Conservation (phyloP, 345 rosid genomes). For the Dovyalis caffra region DNA sequence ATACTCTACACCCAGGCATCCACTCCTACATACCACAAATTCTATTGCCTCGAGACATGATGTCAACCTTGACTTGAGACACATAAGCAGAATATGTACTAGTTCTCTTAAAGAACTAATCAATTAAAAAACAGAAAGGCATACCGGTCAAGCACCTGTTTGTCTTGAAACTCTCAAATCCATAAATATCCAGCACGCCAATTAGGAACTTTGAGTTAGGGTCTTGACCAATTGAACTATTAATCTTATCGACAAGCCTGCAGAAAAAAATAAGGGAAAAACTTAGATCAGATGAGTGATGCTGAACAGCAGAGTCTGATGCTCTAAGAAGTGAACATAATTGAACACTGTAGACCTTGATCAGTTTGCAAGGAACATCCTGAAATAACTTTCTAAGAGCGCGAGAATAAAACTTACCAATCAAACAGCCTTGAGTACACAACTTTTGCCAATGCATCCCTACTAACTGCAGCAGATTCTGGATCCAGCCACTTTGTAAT, state of each 20-base stretch:
- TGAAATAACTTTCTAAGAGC: conserved; percentile 13
- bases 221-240: conserved; percentile 94
- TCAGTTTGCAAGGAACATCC: background rate
- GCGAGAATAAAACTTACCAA: conserved; percentile 61
- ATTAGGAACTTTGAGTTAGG: conserved; percentile 82
- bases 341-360: conserved; percentile 12
- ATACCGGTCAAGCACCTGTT: conserved; percentile 95
- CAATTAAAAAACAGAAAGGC: conserved; percentile 49
- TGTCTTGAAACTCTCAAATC: conserved; percentile 99
- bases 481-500: conserved; percentile 97
- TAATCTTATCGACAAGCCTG: conserved; percentile 95
- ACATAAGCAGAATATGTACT: conserved; percentile 8
- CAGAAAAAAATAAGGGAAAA: conserved; percentile 21
- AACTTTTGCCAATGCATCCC: conserved; percentile 97
- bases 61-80: conserved; percentile 22
- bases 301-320: background rate
- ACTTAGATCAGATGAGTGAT: background rate
- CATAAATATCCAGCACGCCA: conserved; percentile 98
- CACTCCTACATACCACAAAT: background rate
- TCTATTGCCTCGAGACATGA: conserved; percentile 13
- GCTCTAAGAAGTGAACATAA: conserved; percentile 12
- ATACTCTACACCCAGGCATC: background rate
- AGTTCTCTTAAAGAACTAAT: conserved; percentile 31
- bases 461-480: conserved; percentile 71
- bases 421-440: conserved; percentile 94